Evolutionary conservation across 1,284 basidiomycete species (phyloP), one percentile per base, ranked within the genome.

Genomic region (Blastosporella zonata): DNA sequence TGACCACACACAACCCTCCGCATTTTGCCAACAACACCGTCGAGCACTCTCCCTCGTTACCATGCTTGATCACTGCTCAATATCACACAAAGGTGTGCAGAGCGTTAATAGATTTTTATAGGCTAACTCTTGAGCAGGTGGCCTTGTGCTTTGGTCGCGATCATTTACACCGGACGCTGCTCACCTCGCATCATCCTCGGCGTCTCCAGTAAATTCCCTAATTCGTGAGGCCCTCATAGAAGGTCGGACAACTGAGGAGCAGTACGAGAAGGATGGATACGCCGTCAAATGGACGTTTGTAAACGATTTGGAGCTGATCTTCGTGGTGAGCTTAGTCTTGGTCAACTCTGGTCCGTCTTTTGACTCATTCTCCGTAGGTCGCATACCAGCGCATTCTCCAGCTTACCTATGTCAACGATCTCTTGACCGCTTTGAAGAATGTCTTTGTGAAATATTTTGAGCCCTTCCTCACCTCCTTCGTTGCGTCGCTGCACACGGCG

Each of bases 371-470:
- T 23, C 34, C 31, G n/a, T 59, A 95, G 91, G 92, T 96, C 46
- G 93, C 95, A 43, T 97, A 97, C 71, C 96, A 98, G 63, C 90
- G 96, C 38, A 94, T 99, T 53, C 77, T 99, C 12, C 95, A 97
- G 56, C 78, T 99, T 20, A 87, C 92, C 7, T 99, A 99, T 65
- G 87, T 98, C 49, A 92, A 96, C 0, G 87, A 93, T 39, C 82
- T 99, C 5, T 77, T 97, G 13, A 71, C 74, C 20, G 81, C 89
- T 3, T 76, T 93, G 60, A 93, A 93, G 63, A 73, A 82, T 0
- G 75, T 95, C 23, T 97, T 97, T 63, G 73, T 96, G 55, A 85
- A 91, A 61, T 77, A 90, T 47, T 96, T 92, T 62, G 78, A 87
- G 58, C 87, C 91, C 0, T 87, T 93, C 69, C 70, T 96, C 36